Conservation (phyloP, 768 basidiomycete species). For the Russula lepida region DNA sequence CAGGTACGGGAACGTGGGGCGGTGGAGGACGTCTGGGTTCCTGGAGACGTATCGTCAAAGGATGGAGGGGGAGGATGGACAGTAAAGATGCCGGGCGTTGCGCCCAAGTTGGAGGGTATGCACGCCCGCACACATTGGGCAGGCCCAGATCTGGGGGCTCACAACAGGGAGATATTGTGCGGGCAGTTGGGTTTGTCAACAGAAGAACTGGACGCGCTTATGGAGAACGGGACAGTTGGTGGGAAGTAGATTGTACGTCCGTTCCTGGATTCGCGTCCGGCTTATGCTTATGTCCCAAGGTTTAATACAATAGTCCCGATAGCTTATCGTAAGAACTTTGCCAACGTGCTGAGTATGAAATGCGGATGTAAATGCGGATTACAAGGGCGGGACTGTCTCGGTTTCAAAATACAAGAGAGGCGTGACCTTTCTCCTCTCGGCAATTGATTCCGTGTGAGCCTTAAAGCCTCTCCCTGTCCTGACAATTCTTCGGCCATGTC, state of each 20-base stretch:
- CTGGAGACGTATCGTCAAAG: background rate
- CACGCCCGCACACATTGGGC: conserved; percentile 56
- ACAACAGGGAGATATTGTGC: conserved; percentile 29
- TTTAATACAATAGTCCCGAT: background rate
- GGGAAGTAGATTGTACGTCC: background rate
- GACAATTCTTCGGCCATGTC: background rate
- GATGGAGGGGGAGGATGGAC: conserved; percentile 40
- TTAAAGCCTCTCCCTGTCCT: background rate
- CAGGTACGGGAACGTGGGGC: conserved; percentile 48
- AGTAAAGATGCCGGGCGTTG: conserved; percentile 60
- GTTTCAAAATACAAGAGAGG: background rate
- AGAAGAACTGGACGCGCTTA: conserved; percentile 23
- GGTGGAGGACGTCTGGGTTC: conserved; percentile 51
- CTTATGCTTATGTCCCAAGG: background rate
- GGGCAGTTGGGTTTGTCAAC: conserved; percentile 25
- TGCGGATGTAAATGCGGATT: background rate
- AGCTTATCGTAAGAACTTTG: background rate
- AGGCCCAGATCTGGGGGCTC: conserved; percentile 54
- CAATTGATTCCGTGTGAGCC: background rate
- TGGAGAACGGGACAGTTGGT: background rate
- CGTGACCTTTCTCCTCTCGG: background rate
- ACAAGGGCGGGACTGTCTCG: background rate
- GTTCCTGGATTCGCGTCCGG: background rate
- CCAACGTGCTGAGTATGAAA: background rate
- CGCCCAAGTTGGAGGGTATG: conserved; percentile 53